phyloP scores from a whole-genome alignment of 257 asterid genomes.

The Nicotiana tabacum region DNA sequence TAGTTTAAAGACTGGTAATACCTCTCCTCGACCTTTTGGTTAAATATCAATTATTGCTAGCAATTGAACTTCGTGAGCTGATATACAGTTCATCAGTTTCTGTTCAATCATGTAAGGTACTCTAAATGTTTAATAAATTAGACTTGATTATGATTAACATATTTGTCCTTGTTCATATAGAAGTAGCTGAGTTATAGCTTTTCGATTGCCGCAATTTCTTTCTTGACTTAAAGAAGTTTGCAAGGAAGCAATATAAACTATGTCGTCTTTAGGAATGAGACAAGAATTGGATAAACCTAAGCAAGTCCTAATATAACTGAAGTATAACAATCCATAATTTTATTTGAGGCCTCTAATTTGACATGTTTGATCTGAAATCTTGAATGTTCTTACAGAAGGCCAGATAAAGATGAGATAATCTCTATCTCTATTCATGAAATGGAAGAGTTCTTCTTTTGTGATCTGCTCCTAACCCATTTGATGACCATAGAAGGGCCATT shows the following conservation, averaged over 20 bases:
- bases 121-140: neutral
- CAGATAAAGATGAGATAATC: neutral
- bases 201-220: too few species aligned
- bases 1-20: neutral
- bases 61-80: neutral
- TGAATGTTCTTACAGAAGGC: neutral
- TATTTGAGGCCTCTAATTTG: neutral
- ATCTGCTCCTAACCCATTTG: constrained; percentile 70
- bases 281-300: neutral
- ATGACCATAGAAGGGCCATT: constrained; percentile 49
- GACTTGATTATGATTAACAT: neutral
- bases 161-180: neutral
- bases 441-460: constrained; percentile 45
- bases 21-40: neutral
- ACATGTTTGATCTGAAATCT: neutral
- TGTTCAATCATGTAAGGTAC: neutral
- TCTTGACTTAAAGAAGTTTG: too few species aligned
- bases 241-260: too few species aligned
- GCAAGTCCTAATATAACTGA: neutral
- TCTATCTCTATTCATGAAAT: constrained; percentile 28
- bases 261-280: too few species aligned
- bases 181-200: too few species aligned
- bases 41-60: neutral
- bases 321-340: neutral
- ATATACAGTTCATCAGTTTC: neutral